Evolutionary conservation across 192 early-diverging fungal genomes (phyloP).

Genomic region (Backusella australiensis): DNA sequence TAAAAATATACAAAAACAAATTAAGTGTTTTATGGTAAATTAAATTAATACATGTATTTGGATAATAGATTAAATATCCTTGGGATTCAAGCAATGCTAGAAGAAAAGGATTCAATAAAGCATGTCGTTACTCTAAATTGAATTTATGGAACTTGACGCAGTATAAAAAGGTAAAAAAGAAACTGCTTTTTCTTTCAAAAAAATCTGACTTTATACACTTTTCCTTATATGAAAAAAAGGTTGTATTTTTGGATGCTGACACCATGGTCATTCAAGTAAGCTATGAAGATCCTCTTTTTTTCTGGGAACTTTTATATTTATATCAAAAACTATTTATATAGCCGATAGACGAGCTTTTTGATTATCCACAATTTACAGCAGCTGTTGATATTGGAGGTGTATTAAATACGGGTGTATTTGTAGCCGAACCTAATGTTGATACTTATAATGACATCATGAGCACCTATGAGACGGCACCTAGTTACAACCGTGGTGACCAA

Average conservation of each 20-base stretch:
- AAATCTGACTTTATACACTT: neutral
- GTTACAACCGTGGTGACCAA: slow-evolving; percentile 34
- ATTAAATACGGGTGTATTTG: slow-evolving; percentile 24
- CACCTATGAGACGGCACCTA: slow-evolving; percentile 17
- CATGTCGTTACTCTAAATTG: slow-evolving; percentile 26
- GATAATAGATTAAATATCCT: slow-evolving; percentile 7
- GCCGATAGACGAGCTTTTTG: slow-evolving; percentile 20
- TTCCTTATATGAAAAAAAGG: neutral
- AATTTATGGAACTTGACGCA: slow-evolving; percentile 20
- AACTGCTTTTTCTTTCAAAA: neutral
- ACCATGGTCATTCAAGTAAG: slow-evolving; percentile 20
- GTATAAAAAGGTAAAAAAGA: slow-evolving; percentile 20
- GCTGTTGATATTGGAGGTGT: slow-evolving; percentile 15
- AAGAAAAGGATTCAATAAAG: slow-evolving; percentile 26
- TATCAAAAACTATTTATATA: slow-evolving; percentile 1
- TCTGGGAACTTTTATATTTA: neutral
- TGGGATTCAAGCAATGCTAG: neutral
- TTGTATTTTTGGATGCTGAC: slow-evolving; percentile 25
- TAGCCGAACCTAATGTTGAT: slow-evolving; percentile 12
- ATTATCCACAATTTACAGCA: slow-evolving; percentile 19
- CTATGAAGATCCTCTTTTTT: neutral
- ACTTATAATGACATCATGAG: slow-evolving; percentile 17
- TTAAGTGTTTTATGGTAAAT: neutral
- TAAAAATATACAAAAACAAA: slow-evolving; percentile 11
- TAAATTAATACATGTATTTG: neutral